Conservation (phyloP, 2,329 filamentous ascomycete species). For the Hymenotorrendiella dingleyae region DNA sequence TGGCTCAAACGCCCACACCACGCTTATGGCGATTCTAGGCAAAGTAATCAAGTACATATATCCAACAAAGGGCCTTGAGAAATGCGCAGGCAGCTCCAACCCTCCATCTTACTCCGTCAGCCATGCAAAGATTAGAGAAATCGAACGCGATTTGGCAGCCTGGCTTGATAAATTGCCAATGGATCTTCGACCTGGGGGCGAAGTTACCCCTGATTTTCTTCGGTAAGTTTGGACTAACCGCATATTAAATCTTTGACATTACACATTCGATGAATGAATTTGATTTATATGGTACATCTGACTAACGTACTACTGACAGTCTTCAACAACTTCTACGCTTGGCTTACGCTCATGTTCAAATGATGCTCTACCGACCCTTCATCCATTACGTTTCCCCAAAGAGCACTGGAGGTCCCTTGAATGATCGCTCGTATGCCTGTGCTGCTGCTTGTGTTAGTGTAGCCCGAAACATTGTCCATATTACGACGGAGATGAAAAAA, state of each 20-base stretch:
- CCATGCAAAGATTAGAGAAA: slow-evolving; percentile 56
- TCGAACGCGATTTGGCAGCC: slow-evolving; percentile 55
- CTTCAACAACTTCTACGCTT: slow-evolving; percentile 71
- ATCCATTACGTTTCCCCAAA: slow-evolving; percentile 73
- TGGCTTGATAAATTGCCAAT: slow-evolving; percentile 66
- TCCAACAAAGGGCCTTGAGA: slow-evolving; percentile 51
- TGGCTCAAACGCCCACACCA: slow-evolving; percentile 61
- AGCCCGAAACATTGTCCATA: slow-evolving; percentile 69
- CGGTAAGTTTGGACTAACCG: slow-evolving; percentile 59
- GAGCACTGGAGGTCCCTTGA: slow-evolving; percentile 51
- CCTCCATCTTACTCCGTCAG: slow-evolving; percentile 54
- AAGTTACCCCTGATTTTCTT: slow-evolving; percentile 67
- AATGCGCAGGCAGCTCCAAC: slow-evolving; percentile 33
- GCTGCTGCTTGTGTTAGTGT: slow-evolving; percentile 55
- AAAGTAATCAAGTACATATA: slow-evolving; percentile 63
- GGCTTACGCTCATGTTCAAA: slow-evolving; percentile 76
- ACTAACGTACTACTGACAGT: too few relatives aligned
- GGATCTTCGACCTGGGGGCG: slow-evolving; percentile 71
- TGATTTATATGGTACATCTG: too few relatives aligned
- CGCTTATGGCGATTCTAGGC: slow-evolving; percentile 56
- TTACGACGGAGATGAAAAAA: slow-evolving; percentile 71
- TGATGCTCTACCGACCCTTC: slow-evolving; percentile 78
- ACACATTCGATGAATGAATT: too few relatives aligned
- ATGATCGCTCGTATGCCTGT: slow-evolving; percentile 74
- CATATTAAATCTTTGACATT: too few relatives aligned